Evolutionary conservation across 306 rosid genomes (phyloP), one percentile per base, ranked within the genome.

Genomic region (Dalbergia oliveri): DNA sequence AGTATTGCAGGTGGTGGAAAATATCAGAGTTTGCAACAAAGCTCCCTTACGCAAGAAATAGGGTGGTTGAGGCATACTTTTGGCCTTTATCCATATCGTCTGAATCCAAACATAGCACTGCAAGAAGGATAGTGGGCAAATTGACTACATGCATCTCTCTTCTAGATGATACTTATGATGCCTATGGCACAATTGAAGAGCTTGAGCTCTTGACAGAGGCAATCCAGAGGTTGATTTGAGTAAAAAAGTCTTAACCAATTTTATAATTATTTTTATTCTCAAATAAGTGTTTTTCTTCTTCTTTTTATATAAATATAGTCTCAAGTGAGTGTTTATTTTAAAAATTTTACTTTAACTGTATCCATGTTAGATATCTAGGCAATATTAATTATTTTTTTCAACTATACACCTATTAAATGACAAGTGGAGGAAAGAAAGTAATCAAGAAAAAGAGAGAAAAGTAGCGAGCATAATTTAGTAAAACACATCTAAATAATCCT

Each of bases 141-240:
- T 63, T 89, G 26, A 4, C 33, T 7, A 35, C 10, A 0, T 3
- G 21, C 1, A 0, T 65, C 8, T 37, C 82, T 0, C 2, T 33
- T 4, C 1, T 84, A 4, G 89, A 88, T 37, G 92, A 86, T 41
- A 82, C 79, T 6, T 82, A 84, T 66, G 92, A 87, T 76, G 71
- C 64, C 3, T 70, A 85, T 34, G 91, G 82, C 8, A 87, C 82
- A 8, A 0, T 78, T 76, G 79, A 87, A 78, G 91, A 87, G 66
- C 88, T 87, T 9, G 69, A 81, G 9, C 73, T 81, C 11, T 85
- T 89, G 53, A 83, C 89, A 2, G 5, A 82, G 14, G 89, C 87
- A 8, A 39, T 88, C 15, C 14, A 79, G 6, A 88, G 86, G 89
- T 62, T 45, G 53, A 47, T 9, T 10, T 47, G 5, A 47, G 53